Conservation (phyloP, 768 basidiomycete species). For the Naematelia encephala region DNA sequence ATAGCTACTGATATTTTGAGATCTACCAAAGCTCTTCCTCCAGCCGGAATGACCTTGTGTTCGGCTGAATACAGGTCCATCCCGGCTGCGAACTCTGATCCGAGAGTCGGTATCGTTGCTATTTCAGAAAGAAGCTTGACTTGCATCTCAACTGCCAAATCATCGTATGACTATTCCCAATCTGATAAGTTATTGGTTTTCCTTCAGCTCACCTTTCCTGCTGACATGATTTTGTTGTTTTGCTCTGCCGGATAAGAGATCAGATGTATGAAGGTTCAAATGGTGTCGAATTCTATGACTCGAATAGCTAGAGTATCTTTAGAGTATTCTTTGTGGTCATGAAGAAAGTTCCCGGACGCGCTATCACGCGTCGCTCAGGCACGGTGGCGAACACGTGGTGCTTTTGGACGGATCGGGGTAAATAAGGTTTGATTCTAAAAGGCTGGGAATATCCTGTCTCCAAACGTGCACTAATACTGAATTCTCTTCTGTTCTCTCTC, state of each 20-base stretch:
- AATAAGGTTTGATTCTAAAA: not conserved
- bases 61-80: constrained; percentile 93
- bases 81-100: constrained; percentile 81
- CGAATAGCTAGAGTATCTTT: too few relatives aligned
- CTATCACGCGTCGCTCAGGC: not conserved
- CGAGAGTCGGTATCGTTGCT: constrained; percentile 79
- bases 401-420: not conserved
- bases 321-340: too few relatives aligned
- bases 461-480: too few relatives aligned
- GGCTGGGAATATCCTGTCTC: not conserved
- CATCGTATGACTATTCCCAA: not conserved
- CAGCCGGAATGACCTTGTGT: constrained; percentile 74
- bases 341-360: too few relatives aligned
- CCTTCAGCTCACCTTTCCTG: not conserved
- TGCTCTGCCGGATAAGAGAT: not conserved
- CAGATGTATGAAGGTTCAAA: too few relatives aligned
- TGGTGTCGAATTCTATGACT: too few relatives aligned
- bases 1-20: constrained; percentile 92
- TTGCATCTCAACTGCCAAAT: constrained; percentile 54
- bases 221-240: not conserved
- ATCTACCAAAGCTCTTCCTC: constrained; percentile 85
- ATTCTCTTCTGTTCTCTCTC: not conserved
- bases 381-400: not conserved
- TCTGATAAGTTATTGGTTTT: too few relatives aligned
- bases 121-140: constrained; percentile 80